Base-by-base conservation (phyloP, 2,329 filamentous ascomycete species). In the Parastagonospora nodorum region DNA sequence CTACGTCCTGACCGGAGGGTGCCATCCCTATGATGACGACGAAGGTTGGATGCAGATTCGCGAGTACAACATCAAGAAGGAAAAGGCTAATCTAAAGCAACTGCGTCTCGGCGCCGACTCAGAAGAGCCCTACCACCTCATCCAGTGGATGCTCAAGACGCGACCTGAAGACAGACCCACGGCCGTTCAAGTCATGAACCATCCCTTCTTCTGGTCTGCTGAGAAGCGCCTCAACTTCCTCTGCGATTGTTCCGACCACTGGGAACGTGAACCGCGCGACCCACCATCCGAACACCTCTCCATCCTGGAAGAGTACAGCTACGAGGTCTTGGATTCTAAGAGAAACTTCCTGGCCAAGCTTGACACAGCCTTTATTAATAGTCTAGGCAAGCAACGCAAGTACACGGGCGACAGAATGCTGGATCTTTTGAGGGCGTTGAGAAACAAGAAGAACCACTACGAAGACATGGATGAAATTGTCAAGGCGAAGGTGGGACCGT, bases 401-500 rank as follows among this genome's bases (percentile, higher is more conserved):
- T 99, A 99, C 75, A 94, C 89, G 0, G 92, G 92, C 0, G 83
- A 84, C 1, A 84, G 86, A 40, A 83, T 99, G 69, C 77, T 99
- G 47, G 94, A 99, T 74, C 80, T 99, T 16, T 77, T 99, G 15
- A 84, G 94, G 1, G 94, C 93, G 1, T 78, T 99, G 48, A 82
- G 94, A 19, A 99, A 99, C 76, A 99, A 99, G 83, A 90, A 89
- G 65, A 96, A 97, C 58, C 94, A 99, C 70, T 99, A 97, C 71
- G 92, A 96, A 67, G 94, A 99, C 72, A 93, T 99, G 90, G 83
- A 89, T 6, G 89, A 92, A 11, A 77, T 85, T 42, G 82, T 96
- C 56, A 93, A 88, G 74, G 79, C 79, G 42, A 80, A 82, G 62
- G 89, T 96, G 0, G 92, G 91, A 0, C 76, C 86, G 8, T 69